Evolutionary conservation across 2,329 filamentous ascomycete genomes (phyloP).

Genomic region (Triangularia setosa): DNA sequence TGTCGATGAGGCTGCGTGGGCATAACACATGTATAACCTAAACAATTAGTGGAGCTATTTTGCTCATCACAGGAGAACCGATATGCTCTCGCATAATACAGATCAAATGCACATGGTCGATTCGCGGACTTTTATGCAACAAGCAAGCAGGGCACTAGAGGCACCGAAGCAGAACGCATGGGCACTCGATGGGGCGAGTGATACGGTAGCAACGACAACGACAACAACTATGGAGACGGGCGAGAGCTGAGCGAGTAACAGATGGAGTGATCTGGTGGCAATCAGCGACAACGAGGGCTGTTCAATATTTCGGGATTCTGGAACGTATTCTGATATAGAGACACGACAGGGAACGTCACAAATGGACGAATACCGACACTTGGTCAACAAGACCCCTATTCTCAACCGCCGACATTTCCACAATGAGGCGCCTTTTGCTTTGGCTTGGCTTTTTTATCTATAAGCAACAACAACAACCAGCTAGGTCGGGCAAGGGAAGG

Average conservation of each 20-base stretch:
- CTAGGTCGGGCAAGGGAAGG: neutral
- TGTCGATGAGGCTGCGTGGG: neutral
- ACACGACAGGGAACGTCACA: neutral
- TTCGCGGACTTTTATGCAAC: conserved; percentile 4
- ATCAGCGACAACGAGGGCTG: neutral
- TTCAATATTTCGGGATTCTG: neutral
- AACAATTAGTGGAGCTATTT: neutral
- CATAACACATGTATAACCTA: neutral
- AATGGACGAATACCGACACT: neutral
- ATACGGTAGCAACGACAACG: neutral
- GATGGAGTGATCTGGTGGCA: neutral
- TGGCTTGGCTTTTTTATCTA: neutral
- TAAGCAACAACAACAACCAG: neutral
- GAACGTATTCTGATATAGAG: neutral
- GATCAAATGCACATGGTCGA: neutral
- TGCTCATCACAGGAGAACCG: neutral
- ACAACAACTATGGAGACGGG: neutral
- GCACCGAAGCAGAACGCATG: neutral
- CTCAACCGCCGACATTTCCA: neutral
- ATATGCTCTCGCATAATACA: neutral
- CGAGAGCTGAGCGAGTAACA: neutral
- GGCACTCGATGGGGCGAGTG: neutral
- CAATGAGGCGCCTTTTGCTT: neutral
- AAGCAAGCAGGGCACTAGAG: neutral
- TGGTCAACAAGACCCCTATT: neutral